Percentiles rank a stretch among this genome's conserved stretches.
phyloP scores from a whole-genome alignment of 257 asterid genomes.

The Mentha longifolia region DNA sequence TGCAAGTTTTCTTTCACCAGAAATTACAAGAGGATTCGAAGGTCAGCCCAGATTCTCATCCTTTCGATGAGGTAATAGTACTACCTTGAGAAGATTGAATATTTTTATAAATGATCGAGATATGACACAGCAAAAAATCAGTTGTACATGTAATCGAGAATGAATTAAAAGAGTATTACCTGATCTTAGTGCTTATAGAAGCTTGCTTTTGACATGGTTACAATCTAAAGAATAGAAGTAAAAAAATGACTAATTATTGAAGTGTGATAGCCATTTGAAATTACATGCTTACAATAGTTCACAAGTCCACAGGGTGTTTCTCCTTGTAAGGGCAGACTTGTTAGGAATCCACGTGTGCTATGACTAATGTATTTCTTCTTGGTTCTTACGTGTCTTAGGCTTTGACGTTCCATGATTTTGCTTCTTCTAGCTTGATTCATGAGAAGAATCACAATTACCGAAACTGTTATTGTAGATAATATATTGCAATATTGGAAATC shows the following conservation, averaged over 20 bases:
- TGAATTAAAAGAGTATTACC: background rate
- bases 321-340: too few species aligned
- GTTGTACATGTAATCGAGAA: background rate
- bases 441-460: background rate
- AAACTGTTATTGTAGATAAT: constrained; percentile 59
- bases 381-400: background rate
- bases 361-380: background rate
- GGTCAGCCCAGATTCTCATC: constrained; percentile 41
- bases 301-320: too few species aligned
- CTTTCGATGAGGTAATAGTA: constrained; percentile 46
- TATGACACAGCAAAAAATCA: background rate
- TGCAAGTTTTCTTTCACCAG: constrained; percentile 30
- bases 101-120: background rate
- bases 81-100: constrained; percentile 4
- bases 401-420: too few species aligned
- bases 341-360: background rate
- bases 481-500: constrained; percentile 95
- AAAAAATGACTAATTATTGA: too few species aligned
- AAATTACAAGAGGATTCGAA: constrained; percentile 45
- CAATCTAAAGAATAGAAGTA: background rate
- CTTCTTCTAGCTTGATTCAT: background rate
- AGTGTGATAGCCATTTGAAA: too few species aligned
- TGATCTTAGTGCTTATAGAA: constrained; percentile 17
- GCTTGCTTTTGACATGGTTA: background rate
- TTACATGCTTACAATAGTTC: background rate